phyloP scores from a whole-genome alignment of 2,329 filamentous ascomycete species.

The Clonostachys rhizophaga region DNA sequence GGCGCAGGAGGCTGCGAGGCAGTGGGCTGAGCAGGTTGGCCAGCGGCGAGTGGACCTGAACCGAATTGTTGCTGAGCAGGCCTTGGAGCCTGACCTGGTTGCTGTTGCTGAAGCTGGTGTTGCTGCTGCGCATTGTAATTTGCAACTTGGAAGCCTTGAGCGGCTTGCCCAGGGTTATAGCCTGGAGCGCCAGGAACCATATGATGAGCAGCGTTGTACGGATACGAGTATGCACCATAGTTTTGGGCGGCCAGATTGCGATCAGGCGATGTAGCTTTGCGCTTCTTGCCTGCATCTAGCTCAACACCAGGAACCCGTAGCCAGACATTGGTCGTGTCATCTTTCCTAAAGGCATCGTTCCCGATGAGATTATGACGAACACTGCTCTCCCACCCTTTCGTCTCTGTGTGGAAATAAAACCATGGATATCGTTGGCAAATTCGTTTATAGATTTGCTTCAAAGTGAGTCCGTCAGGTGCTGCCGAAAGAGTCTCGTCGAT shows the following conservation, averaged over 20 bases:
- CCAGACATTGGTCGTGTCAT: constrained; percentile 52
- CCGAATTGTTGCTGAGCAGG: not conserved
- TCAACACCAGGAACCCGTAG: constrained; percentile 52
- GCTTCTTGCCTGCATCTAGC: constrained; percentile 57
- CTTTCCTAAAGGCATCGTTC: constrained; percentile 56
- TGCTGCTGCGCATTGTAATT: constrained; percentile 19
- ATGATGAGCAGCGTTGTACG: constrained; percentile 25
- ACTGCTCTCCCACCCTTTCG: constrained; percentile 62
- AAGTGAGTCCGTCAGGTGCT: constrained; percentile 46
- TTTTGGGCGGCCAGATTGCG: constrained; percentile 31
- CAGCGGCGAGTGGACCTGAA: too few species aligned
- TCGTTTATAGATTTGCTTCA: constrained; percentile 61
- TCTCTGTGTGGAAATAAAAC: constrained; percentile 56
- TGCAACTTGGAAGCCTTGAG: constrained; percentile 25
- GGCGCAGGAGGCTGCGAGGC: not conserved
- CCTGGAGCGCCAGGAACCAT: constrained; percentile 20
- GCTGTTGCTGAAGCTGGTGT: not conserved
- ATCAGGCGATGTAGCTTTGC: constrained; percentile 49
- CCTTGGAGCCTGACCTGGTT: not conserved
- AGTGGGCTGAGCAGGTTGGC: not conserved
- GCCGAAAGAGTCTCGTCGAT: constrained; percentile 56
- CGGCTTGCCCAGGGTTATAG: constrained; percentile 25
- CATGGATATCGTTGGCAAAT: constrained; percentile 54
- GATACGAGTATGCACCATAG: constrained; percentile 27
- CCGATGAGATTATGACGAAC: constrained; percentile 61